Evolutionary conservation across 202 grass and related monocot species (phyloP), one percentile per base, ranked within the genome.

Genomic region (Carex arenaria): DNA sequence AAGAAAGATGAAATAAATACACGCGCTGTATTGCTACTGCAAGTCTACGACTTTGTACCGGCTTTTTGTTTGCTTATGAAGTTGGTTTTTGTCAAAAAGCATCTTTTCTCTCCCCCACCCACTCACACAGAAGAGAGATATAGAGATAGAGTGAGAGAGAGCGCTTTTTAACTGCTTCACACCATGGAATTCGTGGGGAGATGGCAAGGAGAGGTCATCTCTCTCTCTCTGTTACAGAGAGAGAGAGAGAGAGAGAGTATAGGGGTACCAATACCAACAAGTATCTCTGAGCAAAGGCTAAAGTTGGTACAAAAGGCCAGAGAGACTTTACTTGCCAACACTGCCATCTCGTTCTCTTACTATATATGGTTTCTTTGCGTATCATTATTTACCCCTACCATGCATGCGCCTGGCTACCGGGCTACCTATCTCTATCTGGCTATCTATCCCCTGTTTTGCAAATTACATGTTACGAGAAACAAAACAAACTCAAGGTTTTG

Each of bases 51-150:
- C 70, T 73, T 53, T 73, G 26, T 52, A 73, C 45, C 20, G 4
- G 49, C 51, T 54, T 51, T 62, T 82, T 67, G 79, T 67, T 82
- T 82, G 43, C 79, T 67, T 82, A 30, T 67, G 61, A 31, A 31
- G 38, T 18, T 82, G 42, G 79, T 52, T 82, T 51, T 67, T 82
- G 79, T 82, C 79, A 82, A 63, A 82, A 66, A 82, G 79, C 79
- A 82, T 38, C 80, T 82, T 67, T 67, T 34, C 23, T 56, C 63
- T 18, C 42, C 67, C 19, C 22, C 77, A 31, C 42, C 17, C 56
- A 42, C 28, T 7, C 14, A 30, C 53, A 23, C 7, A 73, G 20
- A 14, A 20, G 7, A 22, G 40, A 45, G 19, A 71, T 3, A 52
- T 11, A 53, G 18, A 45, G 67, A 23, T 4, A 78, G 7, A n/a